These are phyloP conservation scores for Austroboletus niveus DNA, from an alignment of 1,284 basidiomycete genomes.

Conservation along the genomic window DNA sequence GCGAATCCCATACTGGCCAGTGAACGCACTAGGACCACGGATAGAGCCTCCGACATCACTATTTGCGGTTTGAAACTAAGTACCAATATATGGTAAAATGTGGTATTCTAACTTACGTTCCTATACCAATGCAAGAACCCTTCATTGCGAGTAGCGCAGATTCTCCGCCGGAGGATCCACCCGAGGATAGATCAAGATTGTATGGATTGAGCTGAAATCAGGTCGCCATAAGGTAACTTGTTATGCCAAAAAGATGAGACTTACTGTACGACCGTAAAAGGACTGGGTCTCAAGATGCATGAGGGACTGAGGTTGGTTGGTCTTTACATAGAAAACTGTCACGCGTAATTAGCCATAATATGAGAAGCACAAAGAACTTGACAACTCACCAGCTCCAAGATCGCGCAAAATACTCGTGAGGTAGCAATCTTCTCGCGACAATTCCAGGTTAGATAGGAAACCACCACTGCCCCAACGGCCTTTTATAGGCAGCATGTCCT, in stretches of 20 bases:
- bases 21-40: conserved; percentile 25
- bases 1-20: too few species aligned
- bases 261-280: conserved; percentile 42
- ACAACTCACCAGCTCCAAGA: conserved; percentile 32
- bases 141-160: conserved; percentile 47
- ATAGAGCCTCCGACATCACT: conserved; percentile 33
- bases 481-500: conserved; percentile 42
- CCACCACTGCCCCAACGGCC: conserved; percentile 45
- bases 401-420: conserved; percentile 28
- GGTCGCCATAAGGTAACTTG: neutral
- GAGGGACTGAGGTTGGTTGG: conserved; percentile 44
- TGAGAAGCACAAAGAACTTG: neutral
- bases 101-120: conserved; percentile 36
- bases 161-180: conserved; percentile 54
- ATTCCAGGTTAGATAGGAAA: conserved; percentile 25
- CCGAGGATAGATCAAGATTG: conserved; percentile 44
- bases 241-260: neutral
- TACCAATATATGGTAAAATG: neutral
- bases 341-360: neutral
- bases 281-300: conserved; percentile 38
- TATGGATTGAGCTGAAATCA: conserved; percentile 40
- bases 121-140: conserved; percentile 50
- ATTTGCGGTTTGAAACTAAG: neutral
- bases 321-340: conserved; percentile 47
- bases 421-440: conserved; percentile 25